Evolutionary conservation across 2,329 filamentous ascomycete species (phyloP).

Genomic region (Sporothrix protearum): DNA sequence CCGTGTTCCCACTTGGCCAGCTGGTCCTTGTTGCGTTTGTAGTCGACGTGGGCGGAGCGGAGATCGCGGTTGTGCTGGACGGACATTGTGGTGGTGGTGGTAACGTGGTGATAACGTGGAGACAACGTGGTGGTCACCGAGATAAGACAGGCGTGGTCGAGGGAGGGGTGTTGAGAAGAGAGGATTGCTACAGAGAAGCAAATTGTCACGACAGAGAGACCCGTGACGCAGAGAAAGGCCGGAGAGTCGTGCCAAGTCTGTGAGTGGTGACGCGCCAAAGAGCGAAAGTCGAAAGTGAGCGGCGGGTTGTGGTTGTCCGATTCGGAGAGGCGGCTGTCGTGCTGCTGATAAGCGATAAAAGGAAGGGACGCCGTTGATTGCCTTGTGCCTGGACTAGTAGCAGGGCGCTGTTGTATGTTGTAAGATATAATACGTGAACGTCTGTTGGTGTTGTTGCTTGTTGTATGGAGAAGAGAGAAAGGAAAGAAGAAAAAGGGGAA

Average conservation of each 20-base stretch:
- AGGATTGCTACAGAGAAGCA: neutral
- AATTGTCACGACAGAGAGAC: neutral
- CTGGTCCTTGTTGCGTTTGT: conserved; percentile 45
- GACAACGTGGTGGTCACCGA: neutral
- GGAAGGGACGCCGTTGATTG: neutral
- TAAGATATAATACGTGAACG: neutral
- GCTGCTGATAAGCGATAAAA: neutral
- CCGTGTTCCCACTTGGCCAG: conserved; percentile 44
- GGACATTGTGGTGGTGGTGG: neutral
- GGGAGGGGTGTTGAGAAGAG: neutral
- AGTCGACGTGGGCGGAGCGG: conserved; percentile 43
- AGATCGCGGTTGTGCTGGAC: conserved; percentile 41
- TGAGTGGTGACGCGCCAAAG: neutral
- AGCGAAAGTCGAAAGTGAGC: no score
- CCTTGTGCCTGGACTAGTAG: neutral
- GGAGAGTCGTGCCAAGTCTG: neutral
- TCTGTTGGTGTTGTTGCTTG: neutral
- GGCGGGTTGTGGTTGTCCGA: neutral
- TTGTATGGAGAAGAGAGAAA: neutral
- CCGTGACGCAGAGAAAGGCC: neutral
- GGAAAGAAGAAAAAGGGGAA: neutral
- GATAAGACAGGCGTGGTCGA: no score
- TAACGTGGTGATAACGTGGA: neutral
- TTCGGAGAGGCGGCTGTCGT: neutral
- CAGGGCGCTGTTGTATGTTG: neutral